These are phyloP conservation scores for Emergomyces pasteurianus DNA, from an alignment of 2,329 filamentous ascomycete species.

Conservation along the genomic window DNA sequence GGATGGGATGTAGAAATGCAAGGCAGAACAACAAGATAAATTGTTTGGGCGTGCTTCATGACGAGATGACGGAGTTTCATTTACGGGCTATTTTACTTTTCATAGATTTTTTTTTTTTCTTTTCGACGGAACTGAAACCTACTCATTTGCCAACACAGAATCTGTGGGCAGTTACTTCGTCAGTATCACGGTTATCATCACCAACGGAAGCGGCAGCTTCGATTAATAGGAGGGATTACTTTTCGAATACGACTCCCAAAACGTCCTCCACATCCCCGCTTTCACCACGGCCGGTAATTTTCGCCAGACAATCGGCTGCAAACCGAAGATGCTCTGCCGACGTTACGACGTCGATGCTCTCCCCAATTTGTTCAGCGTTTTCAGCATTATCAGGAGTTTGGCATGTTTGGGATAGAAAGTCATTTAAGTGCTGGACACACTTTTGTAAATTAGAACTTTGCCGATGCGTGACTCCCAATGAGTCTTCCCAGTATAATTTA, in stretches of 20 bases:
- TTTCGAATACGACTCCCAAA: slow-evolving; percentile 92
- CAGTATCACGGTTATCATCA: slow-evolving; percentile 5
- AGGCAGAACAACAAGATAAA: background rate
- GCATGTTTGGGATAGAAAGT: slow-evolving; percentile 54
- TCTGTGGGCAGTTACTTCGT: slow-evolving; percentile 22
- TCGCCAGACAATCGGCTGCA: slow-evolving; percentile 67
- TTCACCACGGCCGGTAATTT: slow-evolving; percentile 77
- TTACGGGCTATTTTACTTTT: background rate
- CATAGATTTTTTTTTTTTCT: background rate
- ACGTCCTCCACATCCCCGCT: slow-evolving; percentile 89
- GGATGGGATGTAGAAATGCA: background rate
- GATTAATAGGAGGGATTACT: slow-evolving; percentile 45
- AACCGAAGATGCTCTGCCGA: slow-evolving; percentile 79
- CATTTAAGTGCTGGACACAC: slow-evolving; percentile 59
- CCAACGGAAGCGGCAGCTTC: background rate
- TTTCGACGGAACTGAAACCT: background rate
- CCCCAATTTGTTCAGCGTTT: slow-evolving; percentile 12
- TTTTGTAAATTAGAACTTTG: slow-evolving; percentile 69
- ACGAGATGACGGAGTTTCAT: background rate
- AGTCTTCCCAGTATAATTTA: slow-evolving; percentile 62
- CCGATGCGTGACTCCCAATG: slow-evolving; percentile 80
- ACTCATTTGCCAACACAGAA: slow-evolving; percentile 46
- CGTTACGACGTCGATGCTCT: slow-evolving; percentile 63
- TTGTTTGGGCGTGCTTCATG: background rate
- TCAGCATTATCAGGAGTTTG: slow-evolving; percentile 10